Percentiles rank a stretch among this genome's conserved stretches.
These are phyloP conservation scores for Aschersonia sp. DNA, from an alignment of 2,329 filamentous ascomycete genomes.

Conservation along the genomic window DNA sequence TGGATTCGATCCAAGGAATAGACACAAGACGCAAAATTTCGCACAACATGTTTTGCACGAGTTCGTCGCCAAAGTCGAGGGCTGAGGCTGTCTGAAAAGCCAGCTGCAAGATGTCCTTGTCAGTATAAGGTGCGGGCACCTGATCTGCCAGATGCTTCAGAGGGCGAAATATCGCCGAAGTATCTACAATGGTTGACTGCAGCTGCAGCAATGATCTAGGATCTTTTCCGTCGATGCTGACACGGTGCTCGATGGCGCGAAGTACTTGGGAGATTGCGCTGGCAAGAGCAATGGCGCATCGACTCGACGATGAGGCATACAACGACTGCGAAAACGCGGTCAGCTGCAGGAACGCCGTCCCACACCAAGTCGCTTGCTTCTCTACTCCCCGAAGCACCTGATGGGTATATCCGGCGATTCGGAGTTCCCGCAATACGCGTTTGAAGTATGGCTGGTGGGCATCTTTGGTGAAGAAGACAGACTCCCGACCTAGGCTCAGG, in stretches of 20 bases:
- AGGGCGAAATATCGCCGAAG: constrained; percentile 33
- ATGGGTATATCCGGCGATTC: constrained; percentile 42
- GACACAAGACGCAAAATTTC: constrained; percentile 52
- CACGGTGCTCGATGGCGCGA: constrained; percentile 31
- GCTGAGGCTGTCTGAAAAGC: constrained; percentile 48
- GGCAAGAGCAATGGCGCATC: constrained; percentile 36
- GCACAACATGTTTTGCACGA: constrained; percentile 49
- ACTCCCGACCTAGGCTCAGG: constrained; percentile 56
- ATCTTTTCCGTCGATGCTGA: constrained; percentile 26
- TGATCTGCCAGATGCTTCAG: constrained; percentile 35
- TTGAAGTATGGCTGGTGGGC: constrained; percentile 36
- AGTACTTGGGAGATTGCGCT: constrained; percentile 34
- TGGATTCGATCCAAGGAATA: constrained; percentile 50
- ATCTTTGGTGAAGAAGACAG: constrained; percentile 54
- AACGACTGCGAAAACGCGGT: constrained; percentile 29
- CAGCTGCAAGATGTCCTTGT: constrained; percentile 47
- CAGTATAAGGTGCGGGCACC: constrained; percentile 28
- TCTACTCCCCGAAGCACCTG: constrained; percentile 32
- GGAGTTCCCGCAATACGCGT: constrained; percentile 28
- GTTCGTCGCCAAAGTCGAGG: constrained; percentile 47
- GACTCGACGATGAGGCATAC: constrained; percentile 27
- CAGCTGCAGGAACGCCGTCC: constrained; percentile 31
- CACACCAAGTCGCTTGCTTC: constrained; percentile 29
- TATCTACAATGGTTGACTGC: constrained; percentile 31
- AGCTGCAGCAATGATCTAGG: constrained; percentile 37